Evolutionary conservation across 2,329 filamentous ascomycete genomes (phyloP), one percentile per base, ranked within the genome.

Genomic region (Exserohilum turcica): DNA sequence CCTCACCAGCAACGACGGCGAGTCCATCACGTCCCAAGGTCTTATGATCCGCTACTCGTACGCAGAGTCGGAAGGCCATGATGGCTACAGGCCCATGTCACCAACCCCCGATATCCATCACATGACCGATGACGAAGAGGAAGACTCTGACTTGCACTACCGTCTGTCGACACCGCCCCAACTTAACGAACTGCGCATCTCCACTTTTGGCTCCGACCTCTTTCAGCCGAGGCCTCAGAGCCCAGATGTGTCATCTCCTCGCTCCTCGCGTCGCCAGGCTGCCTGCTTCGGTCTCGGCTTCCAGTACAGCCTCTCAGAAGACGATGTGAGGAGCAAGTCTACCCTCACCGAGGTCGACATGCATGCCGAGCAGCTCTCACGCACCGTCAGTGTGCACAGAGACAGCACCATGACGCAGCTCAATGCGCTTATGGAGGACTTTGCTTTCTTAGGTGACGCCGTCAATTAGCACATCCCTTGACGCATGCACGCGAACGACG

Each of bases 211-310:
- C 42, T 59, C 67, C 19, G 63, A 62, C 32, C 61, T 72, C 29
- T 71, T 73, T 62, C 57, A 63, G 8, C 45, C 70, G 10, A 61
- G 63, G 15, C 63, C 69, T 13, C 57, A 64, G 16, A 39, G 36
- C 36, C 15, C 35, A 24, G 66, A 67, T 3, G 36, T 61, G 1
- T 60, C 62, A 8, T 50, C 51, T 3, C 35, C 46, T 8, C 51
- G 51, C 29, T 50, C 51, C 4, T 57, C 68, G 2, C 64, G 66
- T 12, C 62, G 72, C 40, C 66, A 72, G 40, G 68, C 63, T 8
- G 60, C 66, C 1, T 72, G 67, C 52, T 73, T 70, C 28, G 70
- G 70, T 6, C 43, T 66, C 2, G 67, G 68, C 6, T 73, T 75
- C 47, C 64, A 74, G 32, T 74, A 73, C 53, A 71, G 63, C 36